Base-by-base conservation (phyloP, 306 rosid species). In the Gastrolobium villosum region DNA sequence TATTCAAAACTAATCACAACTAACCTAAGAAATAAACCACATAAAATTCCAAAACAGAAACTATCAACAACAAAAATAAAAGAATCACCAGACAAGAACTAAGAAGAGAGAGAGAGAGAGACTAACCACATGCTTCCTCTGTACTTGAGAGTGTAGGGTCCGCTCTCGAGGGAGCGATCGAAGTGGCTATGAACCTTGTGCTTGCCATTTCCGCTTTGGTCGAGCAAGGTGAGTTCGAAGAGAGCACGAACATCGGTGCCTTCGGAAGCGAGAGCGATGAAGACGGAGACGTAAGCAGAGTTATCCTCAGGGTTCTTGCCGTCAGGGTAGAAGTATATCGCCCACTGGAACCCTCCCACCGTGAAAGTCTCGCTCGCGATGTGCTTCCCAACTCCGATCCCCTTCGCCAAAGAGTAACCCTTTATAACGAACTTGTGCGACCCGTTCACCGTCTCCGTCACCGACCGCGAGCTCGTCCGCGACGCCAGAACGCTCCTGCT, bases 41-140 rank as follows among this genome's bases (percentile, higher is more conserved):
- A 20, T 20, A 20, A 20, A 20, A 20, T 11, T n/a, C 55, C 1
- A 55, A 66, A 37, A 11, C 77, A 52, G 14, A 3, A 46, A 34
- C 7, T 48, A 45, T 36, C 28, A 61, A 45, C 7, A 35, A 59
- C 32, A n/a, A 9, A 6, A 61, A 14, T 4, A 20, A 30, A 57
- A 55, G n/a, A n/a, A n/a, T n/a, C n/a, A n/a, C n/a, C n/a, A 4
- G 37, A 2, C 66, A 52, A 14, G 36, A 70, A 52, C 3, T 1
- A 36, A 1, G 43, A 52, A 70, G 68, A 36, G 26, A 20, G 26
- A 20, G 26, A 0, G 5, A 39, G 52, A 49, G 48, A 62, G 1
- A 62, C 89, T n/a, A 31, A 91, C 96, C 96, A 91, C 96, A 91
- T 91, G 86, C 96, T 91, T n/a, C 96, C 96, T 68, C 96, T 81